Evolutionary conservation across 164 flowering plant genomes (phyloP), one percentile per base, ranked within the genome.

Genomic region (Umbilicus rupestris): DNA sequence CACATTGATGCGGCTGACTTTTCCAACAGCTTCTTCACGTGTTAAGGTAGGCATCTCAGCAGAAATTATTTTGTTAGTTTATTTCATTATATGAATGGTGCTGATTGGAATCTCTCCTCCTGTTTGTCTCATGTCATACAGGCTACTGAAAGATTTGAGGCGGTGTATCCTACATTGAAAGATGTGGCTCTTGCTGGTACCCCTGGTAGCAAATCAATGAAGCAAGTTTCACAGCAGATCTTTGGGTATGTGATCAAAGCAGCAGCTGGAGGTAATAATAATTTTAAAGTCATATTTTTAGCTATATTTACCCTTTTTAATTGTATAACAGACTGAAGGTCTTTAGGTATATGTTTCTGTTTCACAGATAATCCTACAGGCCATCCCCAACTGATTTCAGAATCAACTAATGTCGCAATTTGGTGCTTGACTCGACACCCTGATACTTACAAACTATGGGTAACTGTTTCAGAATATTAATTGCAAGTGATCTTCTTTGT

Each of bases 131-230:
- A 62, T 16, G 50, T 45, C 50, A 8, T 60, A 20, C 65, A 94
- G 98, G 97, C 96, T 47, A 91, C 97, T 65, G 98, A 94, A 70
- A 87, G 98, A 76, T 89, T 94, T 77, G 93, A 87, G 72, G 92
- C 88, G 29, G 67, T 82, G 26, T 94, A 90, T 73, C 97, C 97
- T 16, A 73, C 78, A 44, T 74, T 91, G 5, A 91, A 86, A 67
- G 97, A 91, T 73, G 81, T 94, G 47, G 85, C 97, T 33, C 89
- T 91, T 68, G 87, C 93, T 71, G 96, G 96, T 58, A 37, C 84
- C 62, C 80, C 85, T 68, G 96, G 97, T 73, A 89, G 91, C 78
- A 90, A 91, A 76, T 85, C 91, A 66, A 84, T 85, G 91, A 94
- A 83, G 66, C 97, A 87, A 79, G 82, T 82, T 42, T 74, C 91